Evolutionary conservation across 1,284 basidiomycete genomes (phyloP).

Genomic region (Pisolithus thermaeus): DNA sequence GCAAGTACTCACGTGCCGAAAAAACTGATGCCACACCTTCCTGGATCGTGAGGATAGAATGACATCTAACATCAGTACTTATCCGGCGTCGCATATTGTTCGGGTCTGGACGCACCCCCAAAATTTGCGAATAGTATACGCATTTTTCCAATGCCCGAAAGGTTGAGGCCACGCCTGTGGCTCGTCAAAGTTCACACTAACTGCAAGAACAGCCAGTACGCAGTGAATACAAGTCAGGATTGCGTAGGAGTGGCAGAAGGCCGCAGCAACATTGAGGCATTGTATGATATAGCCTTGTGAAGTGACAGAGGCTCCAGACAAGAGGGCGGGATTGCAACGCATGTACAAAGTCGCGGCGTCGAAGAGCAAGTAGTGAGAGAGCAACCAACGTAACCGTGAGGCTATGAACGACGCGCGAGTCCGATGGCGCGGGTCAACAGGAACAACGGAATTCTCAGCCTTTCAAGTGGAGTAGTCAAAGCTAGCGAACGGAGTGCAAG

Average conservation of each 20-base stretch:
- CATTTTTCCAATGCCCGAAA: constrained; percentile 28
- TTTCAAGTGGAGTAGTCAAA: background rate
- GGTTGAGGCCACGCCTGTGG: constrained; percentile 30
- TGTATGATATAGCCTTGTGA: constrained; percentile 12
- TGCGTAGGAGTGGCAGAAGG: constrained; percentile 6
- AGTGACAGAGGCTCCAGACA: constrained; percentile 4
- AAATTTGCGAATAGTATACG: constrained; percentile 31
- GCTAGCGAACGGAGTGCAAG: background rate
- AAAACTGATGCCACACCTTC: constrained; percentile 29
- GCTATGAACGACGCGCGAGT: background rate
- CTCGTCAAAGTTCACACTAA: constrained; percentile 19
- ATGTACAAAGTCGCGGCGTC: constrained; percentile 17
- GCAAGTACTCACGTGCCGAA: constrained; percentile 18
- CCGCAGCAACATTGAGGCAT: constrained; percentile 8
- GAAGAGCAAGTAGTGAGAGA: constrained; percentile 11
- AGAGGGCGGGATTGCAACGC: constrained; percentile 13
- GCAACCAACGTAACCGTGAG: background rate
- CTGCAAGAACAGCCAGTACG: constrained; percentile 15
- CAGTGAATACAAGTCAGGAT: constrained; percentile 20
- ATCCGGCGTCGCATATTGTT: background rate
- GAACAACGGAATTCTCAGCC: background rate
- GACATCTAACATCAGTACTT: background rate
- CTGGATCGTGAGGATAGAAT: constrained; percentile 11
- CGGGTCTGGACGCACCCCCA: constrained; percentile 28
- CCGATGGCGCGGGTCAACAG: background rate